Evolutionary conservation across 2,329 filamentous ascomycete genomes (phyloP).

Genomic region (Paracamarosporium sp.): DNA sequence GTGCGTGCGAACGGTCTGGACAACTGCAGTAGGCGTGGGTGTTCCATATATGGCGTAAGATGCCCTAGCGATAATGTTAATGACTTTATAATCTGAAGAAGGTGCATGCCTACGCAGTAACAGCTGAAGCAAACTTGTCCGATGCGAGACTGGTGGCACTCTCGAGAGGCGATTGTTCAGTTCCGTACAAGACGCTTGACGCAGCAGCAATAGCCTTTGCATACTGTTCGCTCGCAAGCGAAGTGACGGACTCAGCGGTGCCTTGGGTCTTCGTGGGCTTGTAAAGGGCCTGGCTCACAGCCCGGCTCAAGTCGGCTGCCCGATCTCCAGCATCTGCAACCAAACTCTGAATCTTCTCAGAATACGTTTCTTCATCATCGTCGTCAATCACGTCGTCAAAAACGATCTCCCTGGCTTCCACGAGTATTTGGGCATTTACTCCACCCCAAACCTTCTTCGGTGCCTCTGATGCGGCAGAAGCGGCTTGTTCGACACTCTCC

Average conservation of each 20-base stretch:
- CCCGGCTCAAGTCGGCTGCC: constrained; percentile 61
- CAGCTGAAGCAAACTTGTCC: constrained; percentile 63
- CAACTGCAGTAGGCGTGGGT: constrained; percentile 52
- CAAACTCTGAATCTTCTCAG: constrained; percentile 59
- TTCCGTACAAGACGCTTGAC: constrained; percentile 63
- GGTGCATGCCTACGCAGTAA: constrained; percentile 58
- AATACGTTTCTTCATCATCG: constrained; percentile 56
- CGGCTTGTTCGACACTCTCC: constrained; percentile 27
- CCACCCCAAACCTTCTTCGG: constrained; percentile 62
- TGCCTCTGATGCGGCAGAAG: constrained; percentile 33
- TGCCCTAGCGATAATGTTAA: constrained; percentile 48
- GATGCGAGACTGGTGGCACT: constrained; percentile 59
- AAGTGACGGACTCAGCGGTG: constrained; percentile 57
- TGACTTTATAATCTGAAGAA: not conserved
- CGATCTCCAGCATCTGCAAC: constrained; percentile 60
- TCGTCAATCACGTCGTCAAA: constrained; percentile 59
- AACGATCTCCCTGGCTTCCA: constrained; percentile 54
- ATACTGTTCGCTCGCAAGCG: constrained; percentile 64
- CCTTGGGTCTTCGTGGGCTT: constrained; percentile 55
- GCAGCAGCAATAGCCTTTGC: constrained; percentile 63
- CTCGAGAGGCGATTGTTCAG: constrained; percentile 47
- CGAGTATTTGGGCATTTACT: constrained; percentile 59
- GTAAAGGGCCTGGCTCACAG: constrained; percentile 63
- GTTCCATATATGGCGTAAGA: constrained; percentile 64
- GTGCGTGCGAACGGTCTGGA: constrained; percentile 56